Evolutionary conservation across 768 basidiomycete species (phyloP).

Genomic region (Termitomyces titanicus): DNA sequence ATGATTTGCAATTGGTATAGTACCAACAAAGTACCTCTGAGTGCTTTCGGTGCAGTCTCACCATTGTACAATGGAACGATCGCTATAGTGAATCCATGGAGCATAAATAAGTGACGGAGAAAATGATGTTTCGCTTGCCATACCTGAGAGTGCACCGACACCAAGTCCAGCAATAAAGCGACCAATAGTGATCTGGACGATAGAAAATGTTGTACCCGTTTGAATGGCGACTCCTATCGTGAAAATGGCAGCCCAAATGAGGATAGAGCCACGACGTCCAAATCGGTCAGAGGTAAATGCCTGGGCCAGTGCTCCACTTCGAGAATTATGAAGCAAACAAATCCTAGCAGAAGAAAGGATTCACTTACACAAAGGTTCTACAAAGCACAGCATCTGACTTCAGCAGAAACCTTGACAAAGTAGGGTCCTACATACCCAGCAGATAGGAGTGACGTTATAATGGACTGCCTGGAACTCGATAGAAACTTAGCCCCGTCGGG

Average conservation of each 20-base stretch:
- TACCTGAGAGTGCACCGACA: constrained; percentile 71
- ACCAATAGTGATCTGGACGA: constrained; percentile 69
- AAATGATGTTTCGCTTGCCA: constrained; percentile 4
- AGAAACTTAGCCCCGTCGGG: constrained; percentile 46
- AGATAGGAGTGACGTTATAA: constrained; percentile 75
- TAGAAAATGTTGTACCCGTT: constrained; percentile 55
- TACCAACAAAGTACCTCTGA: constrained; percentile 68
- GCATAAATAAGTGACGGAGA: background rate
- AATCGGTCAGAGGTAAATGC: constrained; percentile 73
- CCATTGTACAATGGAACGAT: constrained; percentile 71
- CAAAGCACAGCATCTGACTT: background rate
- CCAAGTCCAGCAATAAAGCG: constrained; percentile 75
- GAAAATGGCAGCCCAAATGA: constrained; percentile 74
- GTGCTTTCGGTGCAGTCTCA: constrained; percentile 71
- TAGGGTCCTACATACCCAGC: constrained; percentile 50
- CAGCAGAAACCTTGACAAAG: background rate
- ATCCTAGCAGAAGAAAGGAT: background rate
- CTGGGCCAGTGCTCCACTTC: constrained; percentile 60
- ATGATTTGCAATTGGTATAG: constrained; percentile 80
- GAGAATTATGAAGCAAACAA: constrained; percentile 5
- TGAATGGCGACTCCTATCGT: constrained; percentile 68
- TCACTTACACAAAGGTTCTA: constrained; percentile 50
- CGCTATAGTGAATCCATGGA: constrained; percentile 21
- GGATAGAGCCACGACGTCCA: constrained; percentile 69
- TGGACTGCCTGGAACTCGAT: constrained; percentile 62